Conservation (phyloP, 768 basidiomycete species). For the Symmetrospora coprosmae region DNA sequence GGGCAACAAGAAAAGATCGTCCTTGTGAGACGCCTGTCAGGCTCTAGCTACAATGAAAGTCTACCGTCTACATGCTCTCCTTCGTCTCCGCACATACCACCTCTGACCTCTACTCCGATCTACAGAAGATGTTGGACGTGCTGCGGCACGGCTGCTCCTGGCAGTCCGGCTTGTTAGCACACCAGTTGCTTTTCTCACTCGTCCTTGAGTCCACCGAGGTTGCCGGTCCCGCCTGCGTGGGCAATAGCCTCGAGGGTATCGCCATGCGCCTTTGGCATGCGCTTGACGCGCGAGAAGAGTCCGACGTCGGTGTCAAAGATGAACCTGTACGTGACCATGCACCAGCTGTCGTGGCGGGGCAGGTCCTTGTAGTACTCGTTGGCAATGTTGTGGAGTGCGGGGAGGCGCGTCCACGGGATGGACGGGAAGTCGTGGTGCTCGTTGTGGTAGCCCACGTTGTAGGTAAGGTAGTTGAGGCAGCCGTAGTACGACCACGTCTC, state of each 20-base stretch:
- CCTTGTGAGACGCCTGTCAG: too few relatives aligned
- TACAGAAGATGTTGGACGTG: too few relatives aligned
- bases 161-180: too few relatives aligned
- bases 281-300: conserved; percentile 73
- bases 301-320: conserved; percentile 80
- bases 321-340: conserved; percentile 85
- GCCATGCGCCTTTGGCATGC: conserved; percentile 34
- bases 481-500: conserved; percentile 98
- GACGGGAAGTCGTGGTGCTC: conserved; percentile 99
- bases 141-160: too few relatives aligned
- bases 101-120: too few relatives aligned
- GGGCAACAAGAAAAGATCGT: too few relatives aligned
- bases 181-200: neutral
- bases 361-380: conserved; percentile 82
- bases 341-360: conserved; percentile 81
- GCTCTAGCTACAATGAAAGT: too few relatives aligned
- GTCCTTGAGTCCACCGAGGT: conserved; percentile 20
- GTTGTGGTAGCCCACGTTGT: conserved; percentile 97
- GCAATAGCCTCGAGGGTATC: conserved; percentile 13
- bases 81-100: too few relatives aligned
- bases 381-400: conserved; percentile 63
- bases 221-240: conserved; percentile 3
- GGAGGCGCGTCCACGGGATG: conserved; percentile 83
- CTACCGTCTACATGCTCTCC: too few relatives aligned
- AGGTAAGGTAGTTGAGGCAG: conserved; percentile 70